Evolutionary conservation across 192 early-diverging fungal species (phyloP), one percentile per base, ranked within the genome.

Genomic region (Coemansia pectinata): DNA sequence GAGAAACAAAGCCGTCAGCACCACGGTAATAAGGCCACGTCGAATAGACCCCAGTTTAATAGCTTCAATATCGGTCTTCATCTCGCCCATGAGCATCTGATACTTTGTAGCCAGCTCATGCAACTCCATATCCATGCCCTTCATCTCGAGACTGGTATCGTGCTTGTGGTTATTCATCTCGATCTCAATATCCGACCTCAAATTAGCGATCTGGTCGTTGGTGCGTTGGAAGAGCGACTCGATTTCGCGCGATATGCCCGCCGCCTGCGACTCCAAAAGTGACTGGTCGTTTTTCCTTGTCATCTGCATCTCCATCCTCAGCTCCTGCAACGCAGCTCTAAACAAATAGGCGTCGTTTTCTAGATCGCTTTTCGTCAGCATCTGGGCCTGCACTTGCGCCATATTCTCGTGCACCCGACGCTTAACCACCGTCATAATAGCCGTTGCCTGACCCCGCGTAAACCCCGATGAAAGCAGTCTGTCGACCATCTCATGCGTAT

Each of bases 161-260:
- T 92, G 87, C 70, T 92, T 93, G 69, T 92, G 91, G 71, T 91
- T 92, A 77, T 94, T 98, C 76, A 98, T 78, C 70, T 98, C 96
- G 65, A 98, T 89, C 23, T 90, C 85, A 47, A 98, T 90, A n/a
- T 95, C 93, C 14, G 89, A 86, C 67, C 93, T 93, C 77, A 96
- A 73, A 33, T 87, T 87, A 5, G 88, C 86, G 21, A 93, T 85
- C 47, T 91, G 87, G 52, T 98, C 96, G n/a, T 88, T 83, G 38
- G 92, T 79, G 39, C 86, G 86, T 52, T 92, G 91, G 40, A 85
- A 86, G 65, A 95, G 63, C 0, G 88, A 86, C 62, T 95, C 93
- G 21, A 95, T 87, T 60, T 94, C 93, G 50, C 94, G 85, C 62
- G 88, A 85, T 31, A 95, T 92, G 1, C 76, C 73, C 0, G 93